phyloP scores from a whole-genome alignment of 176 grass and related monocot species.

The Lolium rigidum region DNA sequence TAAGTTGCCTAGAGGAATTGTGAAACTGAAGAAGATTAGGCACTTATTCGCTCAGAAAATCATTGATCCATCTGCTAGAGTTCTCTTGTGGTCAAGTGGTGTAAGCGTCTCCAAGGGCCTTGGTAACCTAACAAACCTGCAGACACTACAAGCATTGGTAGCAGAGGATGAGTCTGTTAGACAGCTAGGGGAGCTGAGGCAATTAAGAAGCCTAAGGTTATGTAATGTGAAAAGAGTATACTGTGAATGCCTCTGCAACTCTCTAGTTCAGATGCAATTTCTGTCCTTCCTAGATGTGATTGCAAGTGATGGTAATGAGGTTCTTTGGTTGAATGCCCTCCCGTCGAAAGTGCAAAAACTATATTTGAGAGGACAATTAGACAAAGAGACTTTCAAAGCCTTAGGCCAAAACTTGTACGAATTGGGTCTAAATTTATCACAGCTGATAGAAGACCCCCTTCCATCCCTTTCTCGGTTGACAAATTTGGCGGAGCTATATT shows the following conservation, averaged over 20 bases:
- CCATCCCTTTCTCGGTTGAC: not conserved
- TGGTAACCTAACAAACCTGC: too few relatives aligned
- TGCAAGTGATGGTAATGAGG: not conserved
- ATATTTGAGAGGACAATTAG: not conserved
- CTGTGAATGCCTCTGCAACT: too few relatives aligned
- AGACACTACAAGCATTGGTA: not conserved
- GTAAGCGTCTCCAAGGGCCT: not conserved
- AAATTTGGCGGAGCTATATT: not conserved
- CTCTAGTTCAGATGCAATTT: constrained; percentile 10
- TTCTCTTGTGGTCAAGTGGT: not conserved
- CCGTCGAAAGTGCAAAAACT: not conserved
- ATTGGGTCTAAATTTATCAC: not conserved
- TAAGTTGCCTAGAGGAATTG: not conserved
- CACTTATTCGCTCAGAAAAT: constrained; percentile 26
- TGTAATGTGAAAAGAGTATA: constrained; percentile 1
- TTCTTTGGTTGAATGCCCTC: not conserved
- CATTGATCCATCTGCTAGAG: rapidly evolving
- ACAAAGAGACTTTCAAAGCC: not conserved
- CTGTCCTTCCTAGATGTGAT: not conserved
- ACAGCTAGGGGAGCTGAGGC: constrained; percentile 26
- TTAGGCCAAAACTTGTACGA: too few relatives aligned
- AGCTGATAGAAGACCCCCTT: not conserved
- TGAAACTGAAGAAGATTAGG: constrained; percentile 7
- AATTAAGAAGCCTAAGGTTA: constrained; percentile 37
- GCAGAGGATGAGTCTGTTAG: not conserved